Evolutionary conservation across 2,329 filamentous ascomycete genomes (phyloP), one percentile per base, ranked within the genome.

Genomic region (Pestalotiopsis sp.): DNA sequence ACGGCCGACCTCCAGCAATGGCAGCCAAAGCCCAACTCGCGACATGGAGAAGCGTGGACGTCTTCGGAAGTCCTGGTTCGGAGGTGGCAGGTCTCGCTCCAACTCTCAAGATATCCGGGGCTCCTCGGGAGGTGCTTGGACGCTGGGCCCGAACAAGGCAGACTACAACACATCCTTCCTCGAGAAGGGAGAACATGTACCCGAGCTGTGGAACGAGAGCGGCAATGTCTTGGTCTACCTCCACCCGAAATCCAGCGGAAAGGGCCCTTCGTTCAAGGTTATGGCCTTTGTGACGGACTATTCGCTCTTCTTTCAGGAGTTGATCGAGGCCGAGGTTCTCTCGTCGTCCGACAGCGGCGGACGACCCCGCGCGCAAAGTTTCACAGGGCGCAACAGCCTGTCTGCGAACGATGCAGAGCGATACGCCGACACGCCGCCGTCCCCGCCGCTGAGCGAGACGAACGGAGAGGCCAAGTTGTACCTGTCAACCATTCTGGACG

Each of bases 131-230:
- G 78, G 79, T 13, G 85, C 88, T 2, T 91, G 89, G 89, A 81
- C 90, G 52, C 79, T 90, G 71, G 84, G 86, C 7, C 85, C 85
- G 64, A 80, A 80, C 58, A 82, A 81, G 23, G 82, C 82, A 13
- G 88, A 91, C 66, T 91, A 91, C 75, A 90, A 87, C 74, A 80
- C 85, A 0, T 75, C 81, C 6, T 83, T 84, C 39, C 77, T 91
- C 66, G 75, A 82, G 25, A 85, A 85, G 58, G 86, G 84, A 23
- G 87, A 91, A 72, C 89, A 86, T 81, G 87, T 91, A 3, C 88
- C 89, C 1, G 90, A 92, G 76, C 78, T 92, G 23, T 92, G 90
- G 90, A 87, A 89, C 71, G 88, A 91, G 67, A 80, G 77, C 65
- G 89, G 87, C 52, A 85, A 85, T 70, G 84, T 90, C 27, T 81